Conservation (phyloP, 2,329 filamentous ascomycete species). For the Aureobasidium leucospermi region DNA sequence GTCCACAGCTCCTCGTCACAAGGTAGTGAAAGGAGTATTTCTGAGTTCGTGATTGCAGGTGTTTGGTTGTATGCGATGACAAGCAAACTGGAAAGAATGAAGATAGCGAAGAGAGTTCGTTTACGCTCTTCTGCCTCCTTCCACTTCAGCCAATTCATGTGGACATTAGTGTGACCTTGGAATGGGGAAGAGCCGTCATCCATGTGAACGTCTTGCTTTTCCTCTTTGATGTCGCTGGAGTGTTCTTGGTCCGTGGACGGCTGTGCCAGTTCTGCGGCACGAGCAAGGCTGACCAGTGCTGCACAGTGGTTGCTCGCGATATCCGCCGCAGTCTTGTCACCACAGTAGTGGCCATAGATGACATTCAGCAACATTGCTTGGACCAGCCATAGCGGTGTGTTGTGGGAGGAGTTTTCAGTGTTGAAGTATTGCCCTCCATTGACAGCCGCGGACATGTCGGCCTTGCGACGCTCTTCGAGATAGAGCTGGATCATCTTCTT, state of each 20-base stretch:
- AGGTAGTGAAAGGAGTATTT: slow-evolving; percentile 80
- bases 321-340: slow-evolving; percentile 82
- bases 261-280: slow-evolving; percentile 70
- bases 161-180: slow-evolving; percentile 4
- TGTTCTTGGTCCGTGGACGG: slow-evolving; percentile 33
- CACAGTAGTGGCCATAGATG: slow-evolving; percentile 90
- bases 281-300: slow-evolving; percentile 80
- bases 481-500: slow-evolving; percentile 95
- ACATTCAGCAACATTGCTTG: slow-evolving; percentile 96
- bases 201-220: slow-evolving; percentile 47
- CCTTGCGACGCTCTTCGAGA: slow-evolving; percentile 81
- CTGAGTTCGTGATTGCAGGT: slow-evolving; percentile 86
- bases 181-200: slow-evolving; percentile 35
- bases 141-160: slow-evolving; percentile 79
- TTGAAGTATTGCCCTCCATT: slow-evolving; percentile 33
- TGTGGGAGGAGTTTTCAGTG: slow-evolving; percentile 41
- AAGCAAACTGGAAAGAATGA: slow-evolving; percentile 81
- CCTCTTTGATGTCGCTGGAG: slow-evolving; percentile 12
- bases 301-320: slow-evolving; percentile 90
- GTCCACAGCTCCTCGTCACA: slow-evolving; percentile 90
- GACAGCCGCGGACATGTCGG: slow-evolving; percentile 61
- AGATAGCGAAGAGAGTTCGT: slow-evolving; percentile 84
- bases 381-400: slow-evolving; percentile 84
- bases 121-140: slow-evolving; percentile 84
- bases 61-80: slow-evolving; percentile 91